Percentiles rank a stretch among this genome's conserved stretches.
Evolutionary conservation across 1,284 basidiomycete genomes (phyloP).

Genomic region (Singerocomus rubriflavus): DNA sequence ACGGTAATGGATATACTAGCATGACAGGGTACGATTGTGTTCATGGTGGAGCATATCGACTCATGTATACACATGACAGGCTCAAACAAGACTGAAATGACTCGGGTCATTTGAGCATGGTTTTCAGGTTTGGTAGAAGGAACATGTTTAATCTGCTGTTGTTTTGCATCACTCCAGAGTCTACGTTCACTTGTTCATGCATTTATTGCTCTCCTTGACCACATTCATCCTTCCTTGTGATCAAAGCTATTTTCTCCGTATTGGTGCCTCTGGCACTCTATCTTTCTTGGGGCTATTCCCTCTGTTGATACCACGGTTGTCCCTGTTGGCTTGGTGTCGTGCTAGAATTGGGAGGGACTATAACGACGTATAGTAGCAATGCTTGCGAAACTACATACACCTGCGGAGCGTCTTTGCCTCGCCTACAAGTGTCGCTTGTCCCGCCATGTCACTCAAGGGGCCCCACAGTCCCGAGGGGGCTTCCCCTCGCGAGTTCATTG

Average conservation of each 20-base stretch:
- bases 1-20: constrained; percentile 36
- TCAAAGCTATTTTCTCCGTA: constrained; percentile 19
- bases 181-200: constrained; percentile 11
- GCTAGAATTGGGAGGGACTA: constrained; percentile 8
- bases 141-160: constrained; percentile 16
- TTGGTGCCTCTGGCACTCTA: constrained; percentile 9
- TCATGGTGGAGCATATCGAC: neutral
- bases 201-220: constrained; percentile 10
- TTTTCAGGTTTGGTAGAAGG: neutral
- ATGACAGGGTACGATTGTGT: constrained; percentile 18
- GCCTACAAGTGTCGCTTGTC: neutral
- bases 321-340: neutral
- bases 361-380: constrained; percentile 5
- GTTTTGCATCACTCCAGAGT: constrained; percentile 2
- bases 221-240: constrained; percentile 9
- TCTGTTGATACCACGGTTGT: constrained; percentile 18
- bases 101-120: neutral
- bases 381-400: neutral
- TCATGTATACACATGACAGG: constrained; percentile 14
- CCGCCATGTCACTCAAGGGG: constrained; percentile 21
- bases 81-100: constrained; percentile 24
- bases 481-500: constrained; percentile 39
- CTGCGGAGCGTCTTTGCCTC: too few relatives aligned
- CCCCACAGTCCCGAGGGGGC: constrained; percentile 5
- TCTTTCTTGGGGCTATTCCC: constrained; percentile 9